Evolutionary conservation across 2,329 filamentous ascomycete genomes (phyloP).

Genomic region (Seiridium cupressi): DNA sequence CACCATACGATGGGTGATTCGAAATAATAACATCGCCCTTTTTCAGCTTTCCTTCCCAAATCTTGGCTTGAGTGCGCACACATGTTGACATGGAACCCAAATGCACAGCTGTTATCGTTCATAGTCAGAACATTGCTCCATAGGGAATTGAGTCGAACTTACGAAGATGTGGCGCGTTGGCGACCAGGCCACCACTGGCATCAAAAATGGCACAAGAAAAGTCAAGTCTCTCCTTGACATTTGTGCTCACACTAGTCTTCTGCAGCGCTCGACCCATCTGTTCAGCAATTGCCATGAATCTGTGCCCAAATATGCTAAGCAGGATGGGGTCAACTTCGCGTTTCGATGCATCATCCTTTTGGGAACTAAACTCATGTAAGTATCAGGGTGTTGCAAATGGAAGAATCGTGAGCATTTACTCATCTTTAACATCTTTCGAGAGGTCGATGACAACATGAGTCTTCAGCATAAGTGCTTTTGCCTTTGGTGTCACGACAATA

Average conservation of each 20-base stretch:
- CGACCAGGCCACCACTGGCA: conserved; percentile 70
- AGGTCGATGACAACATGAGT: conserved; percentile 91
- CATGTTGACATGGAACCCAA: conserved; percentile 85
- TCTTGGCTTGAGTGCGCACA: conserved; percentile 73
- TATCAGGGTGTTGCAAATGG: neutral
- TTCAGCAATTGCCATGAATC: conserved; percentile 84
- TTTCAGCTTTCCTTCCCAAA: conserved; percentile 76
- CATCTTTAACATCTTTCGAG: conserved; percentile 52
- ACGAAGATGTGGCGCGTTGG: conserved; percentile 74
- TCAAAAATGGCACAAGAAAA: conserved; percentile 84
- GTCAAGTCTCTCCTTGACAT: conserved; percentile 79
- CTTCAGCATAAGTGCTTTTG: conserved; percentile 73
- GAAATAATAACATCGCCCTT: conserved; percentile 80
- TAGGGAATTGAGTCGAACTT: neutral
- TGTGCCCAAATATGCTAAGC: conserved; percentile 75
- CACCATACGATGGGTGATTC: conserved; percentile 81
- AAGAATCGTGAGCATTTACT: neutral
- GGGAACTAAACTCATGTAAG: conserved; percentile 22
- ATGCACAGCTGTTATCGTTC: conserved; percentile 56
- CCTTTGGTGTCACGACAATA: conserved; percentile 80
- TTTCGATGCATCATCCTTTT: conserved; percentile 21
- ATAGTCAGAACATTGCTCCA: neutral
- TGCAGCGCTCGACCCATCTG: conserved; percentile 79
- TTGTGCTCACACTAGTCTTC: conserved; percentile 77
- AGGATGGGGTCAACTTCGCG: conserved; percentile 70